phyloP scores from a whole-genome alignment of 306 rosid species.

The Erythrophleum fordii region DNA sequence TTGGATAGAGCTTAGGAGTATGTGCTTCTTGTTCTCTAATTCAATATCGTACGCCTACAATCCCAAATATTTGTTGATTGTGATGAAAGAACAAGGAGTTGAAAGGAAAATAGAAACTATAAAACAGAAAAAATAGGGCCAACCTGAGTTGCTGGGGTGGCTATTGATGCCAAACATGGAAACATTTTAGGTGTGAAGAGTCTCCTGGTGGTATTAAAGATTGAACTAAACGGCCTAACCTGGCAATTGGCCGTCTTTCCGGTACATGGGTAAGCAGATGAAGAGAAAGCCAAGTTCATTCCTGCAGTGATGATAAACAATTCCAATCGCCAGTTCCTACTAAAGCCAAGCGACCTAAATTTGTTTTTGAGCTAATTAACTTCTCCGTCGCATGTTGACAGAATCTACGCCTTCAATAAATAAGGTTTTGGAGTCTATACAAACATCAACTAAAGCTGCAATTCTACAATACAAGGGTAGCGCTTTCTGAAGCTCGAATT shows the following conservation, averaged over 20 bases:
- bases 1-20: conserved; percentile 64
- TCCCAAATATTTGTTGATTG: background rate
- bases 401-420: background rate
- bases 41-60: conserved; percentile 55
- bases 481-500: background rate
- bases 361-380: conserved; percentile 1
- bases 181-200: conserved; percentile 33
- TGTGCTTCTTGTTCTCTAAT: conserved; percentile 68
- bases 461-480: background rate
- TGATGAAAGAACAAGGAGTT: background rate
- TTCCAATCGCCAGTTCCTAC: background rate
- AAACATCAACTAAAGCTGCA: background rate
- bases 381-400: background rate
- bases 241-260: conserved; percentile 37
- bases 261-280: conserved; percentile 31
- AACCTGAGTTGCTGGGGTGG: conserved; percentile 53
- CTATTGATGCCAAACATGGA: conserved; percentile 39
- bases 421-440: background rate
- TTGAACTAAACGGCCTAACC: conserved; percentile 34
- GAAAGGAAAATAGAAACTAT: background rate
- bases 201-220: conserved; percentile 21
- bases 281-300: conserved; percentile 55
- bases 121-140: background rate
- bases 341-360: conserved; percentile 6
- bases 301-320: conserved; percentile 8